A percentile compares a stretch with the other conserved stretches of the same genome.
Evolutionary conservation across 352 stramenopile genomes (phyloP).

Genomic region (Thraustochytrium sp.): DNA sequence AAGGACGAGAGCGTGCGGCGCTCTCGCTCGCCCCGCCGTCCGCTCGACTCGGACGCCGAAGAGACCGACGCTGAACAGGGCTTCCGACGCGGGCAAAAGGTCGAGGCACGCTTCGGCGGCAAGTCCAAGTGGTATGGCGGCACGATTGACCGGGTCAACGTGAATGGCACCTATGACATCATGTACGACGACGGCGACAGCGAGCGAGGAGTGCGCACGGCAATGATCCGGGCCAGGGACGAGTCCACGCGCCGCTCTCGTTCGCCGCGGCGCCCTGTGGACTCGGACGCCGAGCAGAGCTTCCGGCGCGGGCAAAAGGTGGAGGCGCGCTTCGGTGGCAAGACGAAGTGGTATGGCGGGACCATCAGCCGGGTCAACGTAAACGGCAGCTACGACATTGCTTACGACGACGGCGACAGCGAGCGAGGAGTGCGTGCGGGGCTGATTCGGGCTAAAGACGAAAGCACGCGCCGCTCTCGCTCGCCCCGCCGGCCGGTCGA

Average conservation of each 20-base stretch:
- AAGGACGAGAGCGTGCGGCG: not conserved
- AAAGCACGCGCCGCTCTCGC: not conserved
- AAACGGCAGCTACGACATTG: conserved; percentile 58
- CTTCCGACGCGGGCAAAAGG: conserved; percentile 51
- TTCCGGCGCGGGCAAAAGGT: conserved; percentile 46
- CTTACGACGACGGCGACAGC: conserved; percentile 63
- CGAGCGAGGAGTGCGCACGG: conserved; percentile 53
- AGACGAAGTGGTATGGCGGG: conserved; percentile 48
- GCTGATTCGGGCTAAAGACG: not conserved
- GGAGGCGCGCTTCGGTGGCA: conserved; percentile 48
- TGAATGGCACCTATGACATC: conserved; percentile 66
- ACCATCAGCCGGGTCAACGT: conserved; percentile 44
- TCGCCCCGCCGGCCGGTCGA: not conserved
- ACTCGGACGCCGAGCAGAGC: not conserved
- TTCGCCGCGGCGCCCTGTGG: not conserved
- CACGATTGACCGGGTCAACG: conserved; percentile 58
- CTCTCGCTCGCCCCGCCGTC: not conserved
- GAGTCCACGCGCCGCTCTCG: not conserved
- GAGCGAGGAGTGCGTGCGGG: conserved; percentile 53
- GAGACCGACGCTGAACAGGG: not conserved
- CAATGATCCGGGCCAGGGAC: not conserved
- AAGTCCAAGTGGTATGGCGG: conserved; percentile 68
- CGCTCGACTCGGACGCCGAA: not conserved
- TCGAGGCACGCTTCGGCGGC: conserved; percentile 65
- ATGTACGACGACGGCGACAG: conserved; percentile 70